These are phyloP conservation scores for Alternaria novae-zelandiae DNA, from an alignment of 2,329 filamentous ascomycete genomes.

Conservation along the genomic window DNA sequence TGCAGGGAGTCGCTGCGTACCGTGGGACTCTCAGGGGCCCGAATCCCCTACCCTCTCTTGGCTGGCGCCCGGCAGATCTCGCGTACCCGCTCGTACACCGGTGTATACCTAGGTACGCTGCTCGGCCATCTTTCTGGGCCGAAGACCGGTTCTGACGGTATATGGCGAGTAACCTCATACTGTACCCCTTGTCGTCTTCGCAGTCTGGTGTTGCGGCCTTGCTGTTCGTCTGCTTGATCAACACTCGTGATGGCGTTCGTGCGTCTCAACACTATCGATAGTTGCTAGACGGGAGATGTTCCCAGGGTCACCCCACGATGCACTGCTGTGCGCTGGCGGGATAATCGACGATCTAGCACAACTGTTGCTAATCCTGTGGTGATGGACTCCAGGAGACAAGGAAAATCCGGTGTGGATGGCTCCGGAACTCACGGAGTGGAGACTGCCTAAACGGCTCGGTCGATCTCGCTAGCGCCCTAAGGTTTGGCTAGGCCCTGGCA, in stretches of 20 bases:
- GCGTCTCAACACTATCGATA: neutral
- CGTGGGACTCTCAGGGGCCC: neutral
- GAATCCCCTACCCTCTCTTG: neutral
- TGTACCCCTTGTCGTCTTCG: neutral
- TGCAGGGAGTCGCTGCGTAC: conserved; percentile 10
- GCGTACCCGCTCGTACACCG: neutral
- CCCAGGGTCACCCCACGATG: neutral
- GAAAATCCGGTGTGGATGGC: conserved; percentile 3
- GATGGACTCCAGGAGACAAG: conserved; percentile 1
- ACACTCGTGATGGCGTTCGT: neutral
- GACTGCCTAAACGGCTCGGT: conserved; percentile 13
- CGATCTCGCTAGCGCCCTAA: conserved; percentile 8
- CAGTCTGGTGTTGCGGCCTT: neutral
- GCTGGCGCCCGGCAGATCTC: neutral
- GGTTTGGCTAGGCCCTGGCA: neutral
- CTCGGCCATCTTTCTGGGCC: neutral
- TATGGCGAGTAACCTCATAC: neutral
- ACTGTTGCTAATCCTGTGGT: neutral
- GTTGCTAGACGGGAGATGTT: neutral
- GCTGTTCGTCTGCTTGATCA: neutral
- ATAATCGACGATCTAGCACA: neutral
- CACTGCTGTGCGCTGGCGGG: neutral
- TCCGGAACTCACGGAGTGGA: neutral
- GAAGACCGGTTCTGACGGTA: neutral
- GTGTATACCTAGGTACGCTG: neutral